Evolutionary conservation across 2,329 filamentous ascomycete genomes (phyloP), one percentile per base, ranked within the genome.

Genomic region (Aspergillus unguis): DNA sequence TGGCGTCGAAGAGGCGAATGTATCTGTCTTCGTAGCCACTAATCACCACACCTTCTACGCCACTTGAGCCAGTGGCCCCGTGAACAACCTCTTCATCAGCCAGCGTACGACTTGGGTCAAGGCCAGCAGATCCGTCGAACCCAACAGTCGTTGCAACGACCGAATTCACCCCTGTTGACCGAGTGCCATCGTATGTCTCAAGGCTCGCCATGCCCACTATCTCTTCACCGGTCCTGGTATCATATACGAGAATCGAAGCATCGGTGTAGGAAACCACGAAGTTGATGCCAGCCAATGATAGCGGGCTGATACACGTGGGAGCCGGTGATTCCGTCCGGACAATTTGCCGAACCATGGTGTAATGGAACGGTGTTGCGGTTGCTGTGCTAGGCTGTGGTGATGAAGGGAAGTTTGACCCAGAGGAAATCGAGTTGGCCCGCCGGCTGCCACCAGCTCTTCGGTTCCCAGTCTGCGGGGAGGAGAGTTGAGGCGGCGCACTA

Each of bases 1-100:
- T 97, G 58, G 94, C 94, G 78, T 99, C 94, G 71, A 96, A 99
- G 80, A 99, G 96, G 61, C 92, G 83, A 62, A 99, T 91, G 66
- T 91, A 96, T 62, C 89, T 86, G 75, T 99, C 94, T 76, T 99
- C 94, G 68, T 99, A 92, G 59, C 94, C 94, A 56, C 89, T 95
- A 59, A 99, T 96, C 53, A 99, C 88, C 25, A 95, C 89, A 9
- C 94, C 94, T 71, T 96, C 92, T 1, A 96, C 85, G 32, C 88
- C 88, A 52, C 85, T 87, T 6, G 86, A 85, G 26, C 89, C 88
- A 8, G 94, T 97, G 5, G 92, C 90, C 1, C 91, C 90, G 40
- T 87, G 87, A 1, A 88, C 82, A 5, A 84, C 77, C 57, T 95
- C 90, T 52, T 95, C 90, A 50, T 86, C 81, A 2, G 77, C 76